Evolutionary conservation across 306 rosid species (phyloP).

Genomic region (Trifolium repens): DNA sequence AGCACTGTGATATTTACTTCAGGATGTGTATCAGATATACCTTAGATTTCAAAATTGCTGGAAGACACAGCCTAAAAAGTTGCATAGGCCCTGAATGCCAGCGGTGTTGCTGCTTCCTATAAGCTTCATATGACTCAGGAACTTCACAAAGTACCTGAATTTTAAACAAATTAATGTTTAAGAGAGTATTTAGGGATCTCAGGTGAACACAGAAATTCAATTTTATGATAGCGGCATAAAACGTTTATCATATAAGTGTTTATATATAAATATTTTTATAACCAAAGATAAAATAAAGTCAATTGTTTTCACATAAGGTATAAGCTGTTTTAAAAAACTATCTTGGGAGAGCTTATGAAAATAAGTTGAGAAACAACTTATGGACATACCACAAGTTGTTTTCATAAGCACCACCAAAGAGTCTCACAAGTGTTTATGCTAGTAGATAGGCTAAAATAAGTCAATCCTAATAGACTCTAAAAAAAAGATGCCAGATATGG

Average conservation of each 20-base stretch:
- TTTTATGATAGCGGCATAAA: neutral
- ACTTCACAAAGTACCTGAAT: constrained; percentile 91
- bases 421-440: neutral
- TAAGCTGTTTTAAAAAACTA: neutral
- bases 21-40: constrained; percentile 48
- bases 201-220: neutral
- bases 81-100: constrained; percentile 99
- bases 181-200: constrained; percentile 11
- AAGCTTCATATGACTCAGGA: constrained; percentile 96
- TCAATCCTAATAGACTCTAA: neutral
- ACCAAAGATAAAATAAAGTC: neutral
- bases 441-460: too few species aligned
- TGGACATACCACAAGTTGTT: neutral
- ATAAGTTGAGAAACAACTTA: neutral
- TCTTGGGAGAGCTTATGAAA: neutral
- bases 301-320: neutral
- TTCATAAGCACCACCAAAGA: neutral
- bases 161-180: constrained; percentile 20
- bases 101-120: constrained; percentile 95
- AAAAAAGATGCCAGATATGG: constrained; percentile 26
- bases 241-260: neutral
- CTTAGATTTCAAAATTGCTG: constrained; percentile 82
- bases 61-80: constrained; percentile 87
- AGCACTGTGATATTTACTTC: constrained; percentile 32
- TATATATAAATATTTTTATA: neutral